phyloP scores from a whole-genome alignment of 176 grass and related monocot species.

The Oryza glaberrima region DNA sequence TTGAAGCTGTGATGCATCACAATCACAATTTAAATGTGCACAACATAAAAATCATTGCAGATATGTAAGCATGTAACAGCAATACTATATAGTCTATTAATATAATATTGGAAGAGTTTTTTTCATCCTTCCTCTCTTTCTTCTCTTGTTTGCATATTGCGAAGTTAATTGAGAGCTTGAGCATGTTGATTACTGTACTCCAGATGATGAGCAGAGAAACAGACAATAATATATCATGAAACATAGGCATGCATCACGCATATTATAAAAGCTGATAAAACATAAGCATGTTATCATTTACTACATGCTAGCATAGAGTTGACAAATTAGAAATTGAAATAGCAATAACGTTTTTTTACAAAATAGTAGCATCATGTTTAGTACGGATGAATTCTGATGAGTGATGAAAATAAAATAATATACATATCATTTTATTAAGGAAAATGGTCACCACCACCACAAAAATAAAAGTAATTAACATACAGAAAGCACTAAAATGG shows the following conservation, averaged over 20 bases:
- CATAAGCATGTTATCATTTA: neutral
- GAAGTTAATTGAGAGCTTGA: neutral
- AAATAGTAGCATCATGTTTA: neutral
- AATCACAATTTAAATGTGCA: neutral
- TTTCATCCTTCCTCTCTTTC: neutral
- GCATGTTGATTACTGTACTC: neutral
- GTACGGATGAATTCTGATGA: neutral
- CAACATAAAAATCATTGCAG: neutral
- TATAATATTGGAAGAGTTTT: neutral
- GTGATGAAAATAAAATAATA: conserved; percentile 21
- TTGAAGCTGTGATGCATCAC: neutral
- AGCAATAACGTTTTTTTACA: neutral
- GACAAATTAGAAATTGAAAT: neutral
- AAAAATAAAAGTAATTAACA: too few species aligned
- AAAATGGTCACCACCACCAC: too few species aligned
- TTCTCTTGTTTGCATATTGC: neutral
- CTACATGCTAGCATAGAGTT: neutral
- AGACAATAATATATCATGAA: neutral
- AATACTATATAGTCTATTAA: neutral
- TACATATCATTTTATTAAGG: too few species aligned
- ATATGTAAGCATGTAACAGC: neutral
- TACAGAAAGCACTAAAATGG: neutral
- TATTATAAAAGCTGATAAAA: neutral
- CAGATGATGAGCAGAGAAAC: neutral
- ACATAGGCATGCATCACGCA: neutral